Conservation (phyloP, 257 asterid species). For the Thymus mandschuricus region DNA sequence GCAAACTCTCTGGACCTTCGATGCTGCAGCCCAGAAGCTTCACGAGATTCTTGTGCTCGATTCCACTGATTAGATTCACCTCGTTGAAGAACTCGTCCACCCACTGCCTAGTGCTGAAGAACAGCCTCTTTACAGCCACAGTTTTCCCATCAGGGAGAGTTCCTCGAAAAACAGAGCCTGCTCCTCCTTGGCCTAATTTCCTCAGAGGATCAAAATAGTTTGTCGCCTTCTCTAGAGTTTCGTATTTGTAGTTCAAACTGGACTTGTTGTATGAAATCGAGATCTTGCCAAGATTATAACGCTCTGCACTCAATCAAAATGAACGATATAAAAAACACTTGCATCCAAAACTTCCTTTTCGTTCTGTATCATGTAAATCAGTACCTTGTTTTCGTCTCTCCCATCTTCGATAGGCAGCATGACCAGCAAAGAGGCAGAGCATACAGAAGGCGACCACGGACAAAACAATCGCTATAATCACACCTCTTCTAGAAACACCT, state of each 20-base stretch:
- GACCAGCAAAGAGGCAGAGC: slow-evolving; percentile 62
- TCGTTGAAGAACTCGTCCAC: slow-evolving; percentile 96
- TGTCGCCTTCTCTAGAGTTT: slow-evolving; percentile 85
- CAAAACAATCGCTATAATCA: slow-evolving; percentile 53
- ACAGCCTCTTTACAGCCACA: slow-evolving; percentile 84
- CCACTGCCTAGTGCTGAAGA: slow-evolving; percentile 87
- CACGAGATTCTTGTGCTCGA: slow-evolving; percentile 89
- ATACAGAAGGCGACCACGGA: slow-evolving; percentile 60
- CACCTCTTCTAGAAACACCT: slow-evolving; percentile 57
- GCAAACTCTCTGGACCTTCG: slow-evolving; percentile 92
- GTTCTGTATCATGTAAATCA: background rate
- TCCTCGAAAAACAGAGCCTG: slow-evolving; percentile 83
- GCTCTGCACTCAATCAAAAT: slow-evolving; percentile 46
- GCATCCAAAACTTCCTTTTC: background rate
- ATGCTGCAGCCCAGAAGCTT: slow-evolving; percentile 96
- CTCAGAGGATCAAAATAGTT: slow-evolving; percentile 61
- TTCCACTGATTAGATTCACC: slow-evolving; percentile 75
- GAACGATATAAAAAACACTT: background rate
- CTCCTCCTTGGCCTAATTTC: slow-evolving; percentile 92
- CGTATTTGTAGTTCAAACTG: slow-evolving; percentile 75
- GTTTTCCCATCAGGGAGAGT: slow-evolving; percentile 62
- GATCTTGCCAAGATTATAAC: slow-evolving; percentile 68
- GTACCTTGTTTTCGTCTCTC: slow-evolving; percentile 64
- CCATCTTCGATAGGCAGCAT: slow-evolving; percentile 48
- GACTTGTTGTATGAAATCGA: slow-evolving; percentile 68